Percentiles rank a stretch among this genome's conserved stretches.
These are phyloP conservation scores for Moesziomyces globuligerus DNA, from an alignment of 1,284 basidiomycete species.

Conservation along the genomic window DNA sequence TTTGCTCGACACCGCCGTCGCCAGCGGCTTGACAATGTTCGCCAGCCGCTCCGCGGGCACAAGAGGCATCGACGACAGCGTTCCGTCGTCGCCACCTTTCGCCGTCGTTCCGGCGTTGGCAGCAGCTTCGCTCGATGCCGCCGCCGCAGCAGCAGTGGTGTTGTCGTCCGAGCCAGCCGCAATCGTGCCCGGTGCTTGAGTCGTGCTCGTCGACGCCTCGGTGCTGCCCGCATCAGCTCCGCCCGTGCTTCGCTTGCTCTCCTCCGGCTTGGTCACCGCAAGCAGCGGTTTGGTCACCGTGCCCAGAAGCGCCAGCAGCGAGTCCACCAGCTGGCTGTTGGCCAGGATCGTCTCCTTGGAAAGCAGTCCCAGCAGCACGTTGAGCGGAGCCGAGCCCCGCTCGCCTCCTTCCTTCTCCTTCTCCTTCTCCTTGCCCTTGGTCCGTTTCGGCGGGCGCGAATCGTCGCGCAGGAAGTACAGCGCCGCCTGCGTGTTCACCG, in stretches of 20 bases:
- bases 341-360: constrained; percentile 59
- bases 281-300: constrained; percentile 61
- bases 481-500: constrained; percentile 56
- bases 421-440: constrained; percentile 58
- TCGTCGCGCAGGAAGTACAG: constrained; percentile 65
- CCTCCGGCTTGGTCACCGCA: constrained; percentile 19
- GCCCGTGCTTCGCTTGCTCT: constrained; percentile 7
- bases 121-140: neutral
- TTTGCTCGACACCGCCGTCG: constrained; percentile 59
- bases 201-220: constrained; percentile 24
- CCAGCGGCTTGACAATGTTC: constrained; percentile 61
- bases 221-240: neutral
- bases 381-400: constrained; percentile 52
- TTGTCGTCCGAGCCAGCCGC: neutral
- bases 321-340: constrained; percentile 62
- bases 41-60: constrained; percentile 58
- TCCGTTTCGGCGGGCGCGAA: constrained; percentile 43
- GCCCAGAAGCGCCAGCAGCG: constrained; percentile 61
- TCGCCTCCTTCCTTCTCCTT: constrained; percentile 35
- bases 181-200: constrained; percentile 3
- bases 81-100: constrained; percentile 2
- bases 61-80: constrained; percentile 17
- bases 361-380: constrained; percentile 58
- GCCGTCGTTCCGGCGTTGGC: constrained; percentile 1
- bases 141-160: neutral